phyloP scores from a whole-genome alignment of 1,284 basidiomycete genomes.

The Cutaneotrichosporon spelunceum region DNA sequence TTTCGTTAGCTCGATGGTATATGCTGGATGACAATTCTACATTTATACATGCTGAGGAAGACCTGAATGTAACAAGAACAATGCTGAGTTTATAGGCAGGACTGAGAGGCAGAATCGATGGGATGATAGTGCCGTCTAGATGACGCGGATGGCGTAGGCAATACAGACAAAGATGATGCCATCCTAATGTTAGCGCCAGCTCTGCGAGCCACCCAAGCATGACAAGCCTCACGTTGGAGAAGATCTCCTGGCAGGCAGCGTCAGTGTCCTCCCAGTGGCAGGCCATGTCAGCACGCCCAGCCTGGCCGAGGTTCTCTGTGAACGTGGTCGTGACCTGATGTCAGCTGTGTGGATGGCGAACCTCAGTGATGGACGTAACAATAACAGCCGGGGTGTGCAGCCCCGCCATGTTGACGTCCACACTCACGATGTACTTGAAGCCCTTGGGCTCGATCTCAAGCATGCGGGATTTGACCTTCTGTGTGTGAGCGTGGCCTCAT shows the following conservation, averaged over 20 bases:
- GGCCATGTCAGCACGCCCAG: slow-evolving; percentile 48
- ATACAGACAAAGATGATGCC: slow-evolving; percentile 44
- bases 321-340: slow-evolving; percentile 40
- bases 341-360: slow-evolving; percentile 3
- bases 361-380: background rate
- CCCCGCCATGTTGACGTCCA: background rate
- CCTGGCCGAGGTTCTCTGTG: slow-evolving; percentile 47
- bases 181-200: slow-evolving; percentile 29
- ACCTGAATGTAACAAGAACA: background rate
- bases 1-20: background rate
- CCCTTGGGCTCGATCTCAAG: slow-evolving; percentile 44
- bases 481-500: background rate
- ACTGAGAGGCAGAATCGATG: background rate
- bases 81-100: background rate
- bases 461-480: slow-evolving; percentile 47
- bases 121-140: slow-evolving; percentile 10
- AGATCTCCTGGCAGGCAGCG: slow-evolving; percentile 46
- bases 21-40: background rate
- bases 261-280: slow-evolving; percentile 51
- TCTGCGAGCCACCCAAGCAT: background rate
- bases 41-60: slow-evolving; percentile 1
- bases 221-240: slow-evolving; percentile 38
- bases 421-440: slow-evolving; percentile 48
- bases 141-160: slow-evolving; percentile 42
- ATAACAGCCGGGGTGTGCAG: too few relatives aligned